These are phyloP conservation scores for Schizosaccharomyces cryophilus DNA, from an alignment of 805 yeast genomes.

Conservation along the genomic window DNA sequence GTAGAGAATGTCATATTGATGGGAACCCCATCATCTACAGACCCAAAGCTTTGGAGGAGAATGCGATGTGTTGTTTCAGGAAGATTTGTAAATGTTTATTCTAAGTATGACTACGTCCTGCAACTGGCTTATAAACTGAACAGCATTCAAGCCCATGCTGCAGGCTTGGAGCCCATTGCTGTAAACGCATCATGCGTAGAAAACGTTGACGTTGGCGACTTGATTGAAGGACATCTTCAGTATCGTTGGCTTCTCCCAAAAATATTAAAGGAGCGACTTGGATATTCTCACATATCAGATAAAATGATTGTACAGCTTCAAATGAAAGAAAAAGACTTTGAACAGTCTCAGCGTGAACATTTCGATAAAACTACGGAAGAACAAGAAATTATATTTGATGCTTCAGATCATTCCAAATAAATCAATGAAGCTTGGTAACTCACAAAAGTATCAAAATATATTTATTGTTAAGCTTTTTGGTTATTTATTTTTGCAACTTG, in stretches of 20 bases:
- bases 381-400: neutral
- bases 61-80: slow-evolving; percentile 7
- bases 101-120: slow-evolving; percentile 5
- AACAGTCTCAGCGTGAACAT: neutral
- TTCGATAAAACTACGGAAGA: neutral
- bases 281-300: neutral
- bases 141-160: slow-evolving; percentile 4
- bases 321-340: neutral
- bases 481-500: too few relatives aligned
- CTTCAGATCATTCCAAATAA: neutral
- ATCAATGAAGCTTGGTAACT: neutral
- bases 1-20: slow-evolving; percentile 6
- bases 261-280: neutral
- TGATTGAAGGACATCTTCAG: slow-evolving; percentile 2
- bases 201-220: neutral
- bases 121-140: slow-evolving; percentile 6
- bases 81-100: slow-evolving; percentile 8
- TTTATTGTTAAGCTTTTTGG: too few relatives aligned
- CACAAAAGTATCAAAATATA: neutral
- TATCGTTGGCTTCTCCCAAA: neutral
- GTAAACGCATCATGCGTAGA: neutral
- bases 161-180: slow-evolving; percentile 5
- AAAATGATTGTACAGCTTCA: neutral
- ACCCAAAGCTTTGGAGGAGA: slow-evolving; percentile 4
- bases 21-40: slow-evolving; percentile 7